Conservation (phyloP, 1,284 basidiomycete genomes). For the Irpex lacteus region DNA sequence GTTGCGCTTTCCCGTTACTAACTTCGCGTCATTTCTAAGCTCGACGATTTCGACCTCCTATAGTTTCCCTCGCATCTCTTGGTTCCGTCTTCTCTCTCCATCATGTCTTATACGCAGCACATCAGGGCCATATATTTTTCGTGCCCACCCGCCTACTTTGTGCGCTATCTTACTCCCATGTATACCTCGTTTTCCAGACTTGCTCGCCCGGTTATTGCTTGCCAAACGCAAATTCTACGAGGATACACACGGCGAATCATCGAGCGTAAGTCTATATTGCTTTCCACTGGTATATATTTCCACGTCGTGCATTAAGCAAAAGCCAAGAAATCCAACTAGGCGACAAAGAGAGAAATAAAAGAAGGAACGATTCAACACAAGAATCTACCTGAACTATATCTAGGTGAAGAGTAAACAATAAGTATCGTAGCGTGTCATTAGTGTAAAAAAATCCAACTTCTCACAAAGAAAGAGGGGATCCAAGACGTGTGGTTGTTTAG, state of each 20-base stretch:
- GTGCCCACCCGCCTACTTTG: neutral
- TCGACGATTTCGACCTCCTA: constrained; percentile 88
- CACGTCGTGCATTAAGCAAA: too few relatives aligned
- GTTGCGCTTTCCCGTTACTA: constrained; percentile 14
- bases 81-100: neutral
- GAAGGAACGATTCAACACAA: too few relatives aligned
- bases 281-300: too few relatives aligned
- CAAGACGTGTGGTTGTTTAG: neutral
- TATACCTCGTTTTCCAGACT: too few relatives aligned
- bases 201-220: too few relatives aligned
- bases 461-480: neutral
- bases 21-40: constrained; percentile 39
- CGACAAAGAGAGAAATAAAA: neutral
- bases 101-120: neutral
- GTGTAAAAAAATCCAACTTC: neutral
- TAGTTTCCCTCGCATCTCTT: constrained; percentile 32
- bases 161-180: neutral
- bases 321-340: neutral
- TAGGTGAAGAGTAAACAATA: too few relatives aligned
- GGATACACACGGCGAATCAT: too few relatives aligned
- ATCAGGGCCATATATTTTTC: constrained; percentile 11
- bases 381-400: too few relatives aligned
- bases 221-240: too few relatives aligned
- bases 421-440: constrained; percentile 1
- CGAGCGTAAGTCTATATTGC: too few relatives aligned